phyloP scores from a whole-genome alignment of 1,284 basidiomycete genomes.

The Mrakiaceae sp. region DNA sequence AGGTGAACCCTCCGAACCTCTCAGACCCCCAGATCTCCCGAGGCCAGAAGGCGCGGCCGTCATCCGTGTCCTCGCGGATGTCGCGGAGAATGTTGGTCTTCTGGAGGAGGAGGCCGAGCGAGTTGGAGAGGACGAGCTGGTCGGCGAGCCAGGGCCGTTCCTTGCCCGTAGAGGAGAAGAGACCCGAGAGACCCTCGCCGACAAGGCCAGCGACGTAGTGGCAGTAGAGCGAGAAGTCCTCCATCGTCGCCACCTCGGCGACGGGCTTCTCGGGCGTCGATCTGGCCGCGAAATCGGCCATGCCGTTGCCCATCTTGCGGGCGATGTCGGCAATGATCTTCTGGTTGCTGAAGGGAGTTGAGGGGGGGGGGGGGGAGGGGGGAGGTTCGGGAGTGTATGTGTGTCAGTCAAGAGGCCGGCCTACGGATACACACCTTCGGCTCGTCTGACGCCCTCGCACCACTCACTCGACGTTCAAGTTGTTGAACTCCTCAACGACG shows the following conservation, averaged over 20 bases:
- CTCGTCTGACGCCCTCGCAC: no score
- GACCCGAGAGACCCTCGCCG: conserved; percentile 84
- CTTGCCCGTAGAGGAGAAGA: conserved; percentile 80
- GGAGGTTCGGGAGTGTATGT: not conserved
- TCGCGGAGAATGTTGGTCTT: conserved; percentile 99
- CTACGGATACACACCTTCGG: no score
- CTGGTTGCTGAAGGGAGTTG: conserved; percentile 48
- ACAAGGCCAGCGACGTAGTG: conserved; percentile 98
- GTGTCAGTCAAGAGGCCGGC: not conserved
- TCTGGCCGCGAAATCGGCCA: conserved; percentile 88
- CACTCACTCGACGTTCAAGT: conserved; percentile 50
- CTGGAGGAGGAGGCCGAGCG: conserved; percentile 92
- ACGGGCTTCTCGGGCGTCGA: conserved; percentile 57
- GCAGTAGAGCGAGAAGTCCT: conserved; percentile 94
- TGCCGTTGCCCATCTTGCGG: conserved; percentile 80
- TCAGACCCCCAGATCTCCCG: conserved; percentile 71
- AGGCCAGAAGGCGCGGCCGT: conserved; percentile 89
- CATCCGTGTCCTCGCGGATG: conserved; percentile 81
- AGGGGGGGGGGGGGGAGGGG: not conserved
- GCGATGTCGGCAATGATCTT: conserved; percentile 72
- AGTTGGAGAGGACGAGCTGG: conserved; percentile 81
- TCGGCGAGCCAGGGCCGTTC: conserved; percentile 65
- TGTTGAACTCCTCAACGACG: conserved; percentile 70
- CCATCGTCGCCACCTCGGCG: conserved; percentile 56
- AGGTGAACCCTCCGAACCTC: conserved; percentile 40